Conservation (phyloP, 805 yeast genomes). For the Debaryomyces castellii region DNA sequence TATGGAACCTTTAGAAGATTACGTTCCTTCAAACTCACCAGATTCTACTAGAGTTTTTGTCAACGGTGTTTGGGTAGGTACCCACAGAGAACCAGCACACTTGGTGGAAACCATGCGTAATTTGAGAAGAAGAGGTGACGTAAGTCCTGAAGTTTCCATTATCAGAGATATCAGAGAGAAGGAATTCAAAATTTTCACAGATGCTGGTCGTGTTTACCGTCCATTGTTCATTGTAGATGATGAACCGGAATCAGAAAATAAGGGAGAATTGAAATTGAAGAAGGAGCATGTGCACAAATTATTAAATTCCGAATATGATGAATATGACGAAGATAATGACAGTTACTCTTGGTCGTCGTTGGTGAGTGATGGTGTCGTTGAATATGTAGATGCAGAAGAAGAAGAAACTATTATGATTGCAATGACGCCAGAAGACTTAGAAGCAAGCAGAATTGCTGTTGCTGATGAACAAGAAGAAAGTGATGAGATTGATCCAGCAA, state of each 20-base stretch:
- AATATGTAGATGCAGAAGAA: slow-evolving; percentile 97
- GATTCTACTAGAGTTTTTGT: slow-evolving; percentile 93
- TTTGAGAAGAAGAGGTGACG: slow-evolving; percentile 92
- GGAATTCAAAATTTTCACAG: slow-evolving; percentile 94
- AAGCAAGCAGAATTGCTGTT: slow-evolving; percentile 49
- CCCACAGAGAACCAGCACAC: slow-evolving; percentile 93
- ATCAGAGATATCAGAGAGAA: slow-evolving; percentile 93
- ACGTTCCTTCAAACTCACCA: slow-evolving; percentile 87
- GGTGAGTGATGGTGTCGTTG: slow-evolving; percentile 83
- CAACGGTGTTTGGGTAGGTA: slow-evolving; percentile 99
- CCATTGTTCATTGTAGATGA: slow-evolving; percentile 94
- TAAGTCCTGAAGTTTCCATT: slow-evolving; percentile 93
- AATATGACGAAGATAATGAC: slow-evolving; percentile 53
- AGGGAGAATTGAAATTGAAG: slow-evolving; percentile 77
- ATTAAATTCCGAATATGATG: slow-evolving; percentile 62
- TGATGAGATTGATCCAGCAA: slow-evolving; percentile 67
- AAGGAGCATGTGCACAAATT: slow-evolving; percentile 81
- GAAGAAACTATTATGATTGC: slow-evolving; percentile 98
- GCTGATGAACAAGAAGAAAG: slow-evolving; percentile 42
- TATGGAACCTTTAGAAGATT: slow-evolving; percentile 95
- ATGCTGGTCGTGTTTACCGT: slow-evolving; percentile 97
- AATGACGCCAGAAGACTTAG: slow-evolving; percentile 97
- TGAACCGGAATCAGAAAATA: slow-evolving; percentile 63
- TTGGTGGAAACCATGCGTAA: slow-evolving; percentile 88
- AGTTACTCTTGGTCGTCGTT: slow-evolving; percentile 82